phyloP scores from a whole-genome alignment of 2,329 filamentous ascomycete genomes.

The Alternaria sp. region DNA sequence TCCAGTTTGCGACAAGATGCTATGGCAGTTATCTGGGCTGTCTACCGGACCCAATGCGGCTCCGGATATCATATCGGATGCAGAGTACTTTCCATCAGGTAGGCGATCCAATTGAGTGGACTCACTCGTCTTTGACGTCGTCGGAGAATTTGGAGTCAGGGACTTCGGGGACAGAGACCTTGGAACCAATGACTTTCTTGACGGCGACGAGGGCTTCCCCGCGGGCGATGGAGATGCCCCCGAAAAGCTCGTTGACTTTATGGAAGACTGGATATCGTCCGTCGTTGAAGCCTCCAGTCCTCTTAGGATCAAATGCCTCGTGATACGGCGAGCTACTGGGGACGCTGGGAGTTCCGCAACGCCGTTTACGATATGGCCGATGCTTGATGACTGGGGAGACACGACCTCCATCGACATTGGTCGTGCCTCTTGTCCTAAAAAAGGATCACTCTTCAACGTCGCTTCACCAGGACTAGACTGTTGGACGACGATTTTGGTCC shows the following conservation, averaged over 20 bases:
- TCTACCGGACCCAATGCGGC: constrained; percentile 4
- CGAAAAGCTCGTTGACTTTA: constrained; percentile 1
- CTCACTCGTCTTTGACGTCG: constrained; percentile 1
- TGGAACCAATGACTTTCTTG: background rate
- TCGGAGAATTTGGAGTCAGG: background rate
- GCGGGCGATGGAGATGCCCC: background rate
- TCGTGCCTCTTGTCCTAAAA: constrained; percentile 7
- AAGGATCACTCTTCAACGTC: constrained; percentile 17
- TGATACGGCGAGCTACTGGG: constrained; percentile 45
- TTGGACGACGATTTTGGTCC: constrained; percentile 56
- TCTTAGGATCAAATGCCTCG: constrained; percentile 42
- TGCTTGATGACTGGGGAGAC: constrained; percentile 14
- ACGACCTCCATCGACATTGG: constrained; percentile 17
- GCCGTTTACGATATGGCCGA: background rate
- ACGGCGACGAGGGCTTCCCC: background rate
- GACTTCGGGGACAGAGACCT: background rate
- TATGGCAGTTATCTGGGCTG: constrained; percentile 24
- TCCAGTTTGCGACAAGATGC: constrained; percentile 37
- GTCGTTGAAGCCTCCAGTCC: constrained; percentile 40
- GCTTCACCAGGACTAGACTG: constrained; percentile 33
- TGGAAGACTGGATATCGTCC: constrained; percentile 30
- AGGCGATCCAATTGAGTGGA: constrained; percentile 3
- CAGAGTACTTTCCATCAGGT: background rate
- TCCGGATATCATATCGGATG: background rate
- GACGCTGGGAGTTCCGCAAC: constrained; percentile 44